A percentile compares a stretch with the other conserved stretches of the same genome.
Conservation (phyloP, 169 alveolate species). For the Cryptosporidium ubiquitum region DNA sequence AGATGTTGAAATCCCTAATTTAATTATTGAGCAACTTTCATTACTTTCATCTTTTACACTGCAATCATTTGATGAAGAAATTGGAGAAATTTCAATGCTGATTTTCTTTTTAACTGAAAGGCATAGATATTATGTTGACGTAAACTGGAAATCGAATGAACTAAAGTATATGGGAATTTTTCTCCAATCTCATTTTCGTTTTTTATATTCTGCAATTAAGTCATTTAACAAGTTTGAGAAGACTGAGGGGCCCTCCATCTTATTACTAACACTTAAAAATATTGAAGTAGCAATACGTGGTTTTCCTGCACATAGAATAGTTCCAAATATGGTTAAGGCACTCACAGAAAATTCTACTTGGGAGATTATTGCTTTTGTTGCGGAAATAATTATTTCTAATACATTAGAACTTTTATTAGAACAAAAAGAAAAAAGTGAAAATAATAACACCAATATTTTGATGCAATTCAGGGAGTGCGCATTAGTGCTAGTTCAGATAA, state of each 20-base stretch:
- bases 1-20: conserved; percentile 27
- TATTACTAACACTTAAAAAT: conserved; percentile 52
- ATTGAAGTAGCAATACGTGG: conserved; percentile 65
- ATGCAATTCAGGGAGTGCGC: conserved; percentile 36
- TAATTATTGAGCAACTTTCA: conserved; percentile 60
- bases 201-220: conserved; percentile 57
- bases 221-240: conserved; percentile 27
- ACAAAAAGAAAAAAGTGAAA: background rate
- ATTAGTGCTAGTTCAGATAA: conserved; percentile 23
- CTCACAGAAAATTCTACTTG: conserved; percentile 42
- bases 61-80: conserved; percentile 79
- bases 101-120: conserved; percentile 78
- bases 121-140: conserved; percentile 78
- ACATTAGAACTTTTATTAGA: conserved; percentile 36
- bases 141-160: conserved; percentile 78
- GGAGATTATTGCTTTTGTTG: conserved; percentile 5
- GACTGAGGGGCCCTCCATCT: conserved; percentile 34
- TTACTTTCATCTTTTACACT: conserved; percentile 50
- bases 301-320: conserved; percentile 59
- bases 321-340: conserved; percentile 50
- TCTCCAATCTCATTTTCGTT: conserved; percentile 61
- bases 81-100: conserved; percentile 76
- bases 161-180: conserved; percentile 74
- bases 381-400: conserved; percentile 33
- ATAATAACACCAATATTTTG: background rate